A percentile compares a stretch with the other conserved stretches of the same genome.
These are phyloP conservation scores for Xylariales sp. DNA, from an alignment of 2,329 filamentous ascomycete species.

Conservation along the genomic window DNA sequence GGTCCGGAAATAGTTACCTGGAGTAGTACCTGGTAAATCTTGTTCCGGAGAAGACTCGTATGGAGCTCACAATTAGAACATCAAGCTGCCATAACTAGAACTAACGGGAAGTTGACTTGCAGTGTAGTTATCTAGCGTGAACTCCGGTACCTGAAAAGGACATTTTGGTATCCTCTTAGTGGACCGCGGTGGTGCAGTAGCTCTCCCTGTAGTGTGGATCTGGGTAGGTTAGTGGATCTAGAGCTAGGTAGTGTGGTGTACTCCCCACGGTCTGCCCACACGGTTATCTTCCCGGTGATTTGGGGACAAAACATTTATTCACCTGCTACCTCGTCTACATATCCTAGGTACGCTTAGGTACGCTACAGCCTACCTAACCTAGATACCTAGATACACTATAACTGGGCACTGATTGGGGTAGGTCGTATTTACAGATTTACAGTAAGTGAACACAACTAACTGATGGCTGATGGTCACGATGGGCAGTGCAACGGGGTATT, in stretches of 20 bases:
- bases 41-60: conserved; percentile 4
- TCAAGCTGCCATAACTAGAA: not conserved
- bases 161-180: not conserved
- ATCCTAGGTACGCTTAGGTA: not conserved
- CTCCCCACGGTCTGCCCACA: not conserved
- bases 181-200: not conserved
- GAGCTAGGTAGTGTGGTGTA: too few relatives aligned
- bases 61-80: conserved; percentile 9
- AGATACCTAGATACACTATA: not conserved
- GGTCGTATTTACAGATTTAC: too few relatives aligned
- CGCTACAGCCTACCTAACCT: too few relatives aligned
- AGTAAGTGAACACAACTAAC: not conserved
- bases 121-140: not conserved
- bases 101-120: not conserved
- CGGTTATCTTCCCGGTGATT: conserved; percentile 5
- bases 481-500: not conserved
- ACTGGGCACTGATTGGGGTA: too few relatives aligned
- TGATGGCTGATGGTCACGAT: not conserved
- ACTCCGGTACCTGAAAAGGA: not conserved
- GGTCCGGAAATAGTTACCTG: conserved; percentile 20
- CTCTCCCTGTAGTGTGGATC: conserved; percentile 17
- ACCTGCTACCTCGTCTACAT: not conserved
- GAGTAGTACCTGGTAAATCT: not conserved
- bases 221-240: too few relatives aligned
- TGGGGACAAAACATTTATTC: conserved; percentile 7